Evolutionary conservation across 2,329 filamentous ascomycete genomes (phyloP), one percentile per base, ranked within the genome.

Genomic region (Mycosphaerella sp.): DNA sequence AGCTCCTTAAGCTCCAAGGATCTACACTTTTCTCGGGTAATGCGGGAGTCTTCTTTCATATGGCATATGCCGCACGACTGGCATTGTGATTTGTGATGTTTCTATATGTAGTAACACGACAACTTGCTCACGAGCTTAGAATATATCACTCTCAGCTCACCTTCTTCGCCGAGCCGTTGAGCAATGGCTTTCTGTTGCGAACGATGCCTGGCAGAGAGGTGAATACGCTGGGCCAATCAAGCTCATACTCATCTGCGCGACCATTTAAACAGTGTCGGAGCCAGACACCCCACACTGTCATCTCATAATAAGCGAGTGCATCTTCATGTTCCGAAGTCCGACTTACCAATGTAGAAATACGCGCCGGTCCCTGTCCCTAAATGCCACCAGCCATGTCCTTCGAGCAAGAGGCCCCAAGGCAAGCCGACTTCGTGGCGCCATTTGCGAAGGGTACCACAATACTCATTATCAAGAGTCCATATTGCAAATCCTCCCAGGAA

Each of bases 381-480:
- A 70, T 91, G 87, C 83, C 83, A 86, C 82, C 83, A 86, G 8
- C 83, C 83, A 67, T 87, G 84, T 0, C 82, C 82, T 63, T 87
- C 84, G 1, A 93, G 75, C 6, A 93, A 55, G 12, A 90, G 75
- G 1, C 87, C 86, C 87, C 88, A 93, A 0, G 88, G 89, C 58
- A 94, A 73, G 10, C 86, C 83, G 28, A 93, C 70, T 41, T 79
- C 70, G 47, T 82, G 78, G 48, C 88, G 78, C 80, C 82, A 87
- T 40, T 65, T 66, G 16, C 82, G 78, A 53, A 93, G 70, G 27
- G 75, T 77, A 21, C 74, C 72, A 67, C 89, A 94, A 66, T 83
- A 87, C n/a, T 77, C 71, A 56, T 88, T 93, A 65, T 95, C 88
- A 46, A 94, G 63, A 48, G 79, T 84, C 89, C 88, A 94, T 48